Evolutionary conservation across 352 stramenopile genomes (phyloP).

Genomic region (Phytophthora citrophthora): DNA sequence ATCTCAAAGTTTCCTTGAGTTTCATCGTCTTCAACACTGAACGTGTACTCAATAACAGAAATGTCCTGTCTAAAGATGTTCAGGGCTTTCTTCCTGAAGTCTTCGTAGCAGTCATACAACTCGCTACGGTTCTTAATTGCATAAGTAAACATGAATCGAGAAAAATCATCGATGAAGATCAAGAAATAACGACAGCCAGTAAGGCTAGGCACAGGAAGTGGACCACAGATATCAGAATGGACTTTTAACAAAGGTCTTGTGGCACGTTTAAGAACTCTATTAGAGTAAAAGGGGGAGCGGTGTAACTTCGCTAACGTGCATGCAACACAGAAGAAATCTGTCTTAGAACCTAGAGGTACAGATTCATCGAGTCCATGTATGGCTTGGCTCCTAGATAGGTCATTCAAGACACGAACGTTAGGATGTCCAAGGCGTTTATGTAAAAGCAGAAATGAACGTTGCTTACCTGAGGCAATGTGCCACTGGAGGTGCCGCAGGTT

Average conservation of each 20-base stretch:
- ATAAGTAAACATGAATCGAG: slow-evolving; percentile 25
- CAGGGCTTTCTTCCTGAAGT: too few species aligned
- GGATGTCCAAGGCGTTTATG: not conserved
- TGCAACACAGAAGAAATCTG: too few species aligned
- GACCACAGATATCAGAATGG: not conserved
- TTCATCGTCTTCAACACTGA: too few species aligned
- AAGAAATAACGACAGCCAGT: slow-evolving; percentile 13
- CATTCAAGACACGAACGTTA: not conserved
- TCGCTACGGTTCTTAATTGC: slow-evolving; percentile 9
- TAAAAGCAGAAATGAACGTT: not conserved
- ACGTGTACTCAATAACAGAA: too few species aligned
- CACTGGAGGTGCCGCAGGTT: not conserved
- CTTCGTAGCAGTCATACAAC: slow-evolving; percentile 20
- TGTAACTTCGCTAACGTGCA: too few species aligned
- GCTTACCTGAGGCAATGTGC: slow-evolving; percentile 11
- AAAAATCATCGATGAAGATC: slow-evolving; percentile 31
- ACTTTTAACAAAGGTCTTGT: not conserved
- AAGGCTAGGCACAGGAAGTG: too few species aligned
- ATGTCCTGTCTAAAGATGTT: too few species aligned
- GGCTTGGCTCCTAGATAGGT: not conserved
- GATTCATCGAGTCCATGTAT: not conserved
- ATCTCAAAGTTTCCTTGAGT: too few species aligned
- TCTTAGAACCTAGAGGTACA: too few species aligned
- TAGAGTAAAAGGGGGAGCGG: too few species aligned
- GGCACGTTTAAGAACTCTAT: too few species aligned